These are phyloP conservation scores for Pontederia paniculata DNA, from an alignment of 176 grass and related monocot species.

Conservation along the genomic window DNA sequence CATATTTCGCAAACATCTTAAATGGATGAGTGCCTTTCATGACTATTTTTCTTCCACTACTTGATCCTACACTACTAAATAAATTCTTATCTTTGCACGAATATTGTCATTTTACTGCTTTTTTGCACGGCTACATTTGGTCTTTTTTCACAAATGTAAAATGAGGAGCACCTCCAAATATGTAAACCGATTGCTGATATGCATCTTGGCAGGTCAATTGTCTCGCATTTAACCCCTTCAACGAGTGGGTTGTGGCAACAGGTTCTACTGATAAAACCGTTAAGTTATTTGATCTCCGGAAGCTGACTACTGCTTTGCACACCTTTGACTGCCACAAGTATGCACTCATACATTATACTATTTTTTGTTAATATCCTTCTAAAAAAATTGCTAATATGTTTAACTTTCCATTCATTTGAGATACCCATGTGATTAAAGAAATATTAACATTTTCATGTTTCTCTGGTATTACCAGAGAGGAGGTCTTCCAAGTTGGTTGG, in stretches of 20 bases:
- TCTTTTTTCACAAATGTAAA: background rate
- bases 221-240: constrained; percentile 95
- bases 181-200: constrained; percentile 9
- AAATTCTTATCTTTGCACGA: no score
- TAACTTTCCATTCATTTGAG: background rate
- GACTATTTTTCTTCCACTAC: no score
- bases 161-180: background rate
- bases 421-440: background rate
- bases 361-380: constrained; percentile 5
- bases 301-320: constrained; percentile 60
- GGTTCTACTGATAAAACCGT: constrained; percentile 96
- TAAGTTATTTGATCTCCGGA: constrained; percentile 95
- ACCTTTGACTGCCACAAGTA: constrained; percentile 95
- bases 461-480: constrained; percentile 45
- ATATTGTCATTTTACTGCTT: background rate
- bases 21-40: no score
- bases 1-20: no score
- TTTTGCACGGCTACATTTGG: background rate
- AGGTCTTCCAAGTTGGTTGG: constrained; percentile 99
- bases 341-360: constrained; percentile 1
- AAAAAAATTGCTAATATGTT: background rate
- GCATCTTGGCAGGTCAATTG: constrained; percentile 63
- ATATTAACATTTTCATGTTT: background rate
- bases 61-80: no score
- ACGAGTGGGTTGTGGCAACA: constrained; percentile 97